Percentiles rank a stretch among this genome's conserved stretches.
phyloP scores from a whole-genome alignment of 768 basidiomycete species.

The Kwoniella botswanensis region DNA sequence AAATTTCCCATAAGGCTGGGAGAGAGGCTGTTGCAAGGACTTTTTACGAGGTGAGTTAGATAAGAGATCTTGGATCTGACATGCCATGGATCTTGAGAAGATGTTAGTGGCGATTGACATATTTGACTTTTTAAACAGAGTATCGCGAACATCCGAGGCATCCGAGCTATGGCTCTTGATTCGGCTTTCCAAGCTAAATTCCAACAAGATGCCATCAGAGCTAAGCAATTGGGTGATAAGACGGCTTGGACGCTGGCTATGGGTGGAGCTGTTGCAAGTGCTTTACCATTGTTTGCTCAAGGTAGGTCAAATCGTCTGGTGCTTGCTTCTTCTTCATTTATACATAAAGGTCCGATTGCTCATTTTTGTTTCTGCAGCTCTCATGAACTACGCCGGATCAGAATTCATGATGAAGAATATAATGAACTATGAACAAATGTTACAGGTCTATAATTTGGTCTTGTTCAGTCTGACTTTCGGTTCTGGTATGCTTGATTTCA shows the following conservation, averaged over 20 bases:
- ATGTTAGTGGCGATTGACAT: too few relatives aligned
- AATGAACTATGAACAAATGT: constrained; percentile 86
- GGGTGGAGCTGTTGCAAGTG: constrained; percentile 77
- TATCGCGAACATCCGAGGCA: constrained; percentile 81
- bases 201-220: constrained; percentile 66
- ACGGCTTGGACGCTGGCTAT: constrained; percentile 89
- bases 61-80: neutral
- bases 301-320: constrained; percentile 51
- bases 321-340: too few relatives aligned
- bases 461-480: constrained; percentile 93
- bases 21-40: constrained; percentile 80
- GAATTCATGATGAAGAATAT: constrained; percentile 78
- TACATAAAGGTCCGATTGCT: too few relatives aligned
- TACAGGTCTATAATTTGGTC: constrained; percentile 86
- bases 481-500: constrained; percentile 87
- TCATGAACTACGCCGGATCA: constrained; percentile 89
- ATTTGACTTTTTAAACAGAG: constrained; percentile 60
- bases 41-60: constrained; percentile 77
- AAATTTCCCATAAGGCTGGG: constrained; percentile 80
- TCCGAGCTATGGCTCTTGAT: constrained; percentile 85
- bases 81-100: neutral
- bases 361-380: constrained; percentile 60
- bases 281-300: constrained; percentile 85
- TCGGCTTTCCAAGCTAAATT: constrained; percentile 72
- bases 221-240: constrained; percentile 70